Base-by-base conservation (phyloP, 2,329 filamentous ascomycete species). In the Zelopaecilomyces penicillatus region DNA sequence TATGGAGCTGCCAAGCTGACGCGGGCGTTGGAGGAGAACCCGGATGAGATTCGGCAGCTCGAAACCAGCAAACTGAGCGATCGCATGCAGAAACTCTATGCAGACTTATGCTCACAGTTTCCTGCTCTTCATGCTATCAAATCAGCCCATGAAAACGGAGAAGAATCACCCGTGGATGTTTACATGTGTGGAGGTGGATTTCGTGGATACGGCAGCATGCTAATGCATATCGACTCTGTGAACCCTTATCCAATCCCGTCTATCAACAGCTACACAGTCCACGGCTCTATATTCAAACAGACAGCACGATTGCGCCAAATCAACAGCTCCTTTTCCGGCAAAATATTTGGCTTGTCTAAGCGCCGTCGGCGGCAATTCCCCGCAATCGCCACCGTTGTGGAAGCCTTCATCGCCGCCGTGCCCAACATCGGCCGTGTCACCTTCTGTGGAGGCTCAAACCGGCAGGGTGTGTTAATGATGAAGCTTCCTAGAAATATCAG, bases 111-210 rank as follows among this genome's bases (percentile, higher is more conserved):
- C 50, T 53, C 56, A 36, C 62, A 57, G 34, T 81, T 79, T 48
- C 66, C 74, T 4, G 55, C 56, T 1, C 78, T 90, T 0, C 50
- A 57, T 33, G 56, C 55, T 41, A 58, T 66, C 34, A 58, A 50
- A 9, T 54, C 63, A 19, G 68, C 70, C 10, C 61, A 66, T 29
- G 55, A 62, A 26, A 50, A 48, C 12, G 54, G 56, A 30, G 48
- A 55, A 31, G 48, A 56, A 35, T 50, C 53, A 40, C 75, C 75
- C 4, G 71, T 89, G 46, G 79, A 84, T 31, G 70, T 95, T 6
- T 95, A 90, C 60, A 80, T 96, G 46, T 95, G 86, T 50, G 90
- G 90, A 37, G 90, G 90, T 27, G 90, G 90, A 0, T 95, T 95
- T 59, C 74, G 90, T 32, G 90, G 90, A 11, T 95, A 94, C 72